These are phyloP conservation scores for Leonotis leonurus DNA, from an alignment of 257 asterid genomes.

Conservation along the genomic window DNA sequence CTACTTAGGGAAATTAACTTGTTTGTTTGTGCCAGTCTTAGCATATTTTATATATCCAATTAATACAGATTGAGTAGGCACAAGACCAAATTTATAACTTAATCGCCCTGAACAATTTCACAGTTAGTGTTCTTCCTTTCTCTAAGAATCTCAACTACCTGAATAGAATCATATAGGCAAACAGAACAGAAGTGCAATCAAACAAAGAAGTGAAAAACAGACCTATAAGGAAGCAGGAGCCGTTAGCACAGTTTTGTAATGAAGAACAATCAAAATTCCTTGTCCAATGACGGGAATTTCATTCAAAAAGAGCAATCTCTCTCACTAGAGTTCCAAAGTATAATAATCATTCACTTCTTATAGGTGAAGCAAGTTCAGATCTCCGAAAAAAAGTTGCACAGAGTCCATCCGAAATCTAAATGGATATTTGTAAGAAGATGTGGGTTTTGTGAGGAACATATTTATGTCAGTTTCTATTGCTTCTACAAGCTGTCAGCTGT, in stretches of 20 bases:
- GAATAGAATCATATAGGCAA: background rate
- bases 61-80: too few relatives aligned
- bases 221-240: background rate
- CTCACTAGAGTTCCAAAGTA: background rate
- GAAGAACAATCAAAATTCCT: background rate
- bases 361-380: background rate
- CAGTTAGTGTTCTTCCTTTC: background rate
- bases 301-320: background rate
- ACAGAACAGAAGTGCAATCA: too few relatives aligned
- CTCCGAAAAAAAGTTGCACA: background rate
- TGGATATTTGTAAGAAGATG: too few relatives aligned
- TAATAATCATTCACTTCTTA: background rate
- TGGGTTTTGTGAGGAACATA: too few relatives aligned
- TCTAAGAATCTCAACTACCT: background rate
- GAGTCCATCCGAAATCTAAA: background rate
- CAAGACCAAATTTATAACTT: background rate
- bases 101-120: background rate
- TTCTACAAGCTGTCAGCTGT: background rate
- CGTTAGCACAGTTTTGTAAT: background rate
- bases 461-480: too few relatives aligned
- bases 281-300: too few relatives aligned
- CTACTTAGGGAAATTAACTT: too few relatives aligned
- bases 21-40: too few relatives aligned
- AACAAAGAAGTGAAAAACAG: background rate
- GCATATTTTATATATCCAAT: too few relatives aligned